Conservation (phyloP, 768 basidiomycete species). For the Boletus subparvulus region DNA sequence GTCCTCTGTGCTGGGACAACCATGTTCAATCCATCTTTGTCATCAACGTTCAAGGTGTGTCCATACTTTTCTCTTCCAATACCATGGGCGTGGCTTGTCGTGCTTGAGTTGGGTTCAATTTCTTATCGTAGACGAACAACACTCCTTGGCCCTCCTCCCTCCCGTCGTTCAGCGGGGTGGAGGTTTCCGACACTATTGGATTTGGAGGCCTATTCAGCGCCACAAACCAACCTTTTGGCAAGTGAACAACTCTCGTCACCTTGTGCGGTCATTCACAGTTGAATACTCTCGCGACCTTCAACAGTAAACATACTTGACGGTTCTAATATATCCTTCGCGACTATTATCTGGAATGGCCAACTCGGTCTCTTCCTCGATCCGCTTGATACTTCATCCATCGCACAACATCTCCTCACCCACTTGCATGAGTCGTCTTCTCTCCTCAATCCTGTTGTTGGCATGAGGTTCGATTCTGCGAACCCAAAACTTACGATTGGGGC, state of each 20-base stretch:
- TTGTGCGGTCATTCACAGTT: neutral
- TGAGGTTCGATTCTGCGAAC: slow-evolving; percentile 30
- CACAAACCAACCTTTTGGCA: slow-evolving; percentile 16
- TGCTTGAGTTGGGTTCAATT: neutral
- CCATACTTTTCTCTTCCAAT: neutral
- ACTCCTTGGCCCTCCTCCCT: slow-evolving; percentile 12
- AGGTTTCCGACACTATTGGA: slow-evolving; percentile 19
- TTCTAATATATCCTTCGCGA: slow-evolving; percentile 3
- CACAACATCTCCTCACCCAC: slow-evolving; percentile 17
- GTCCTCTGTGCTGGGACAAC: slow-evolving; percentile 25
- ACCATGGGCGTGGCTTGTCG: neutral
- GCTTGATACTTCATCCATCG: slow-evolving; percentile 10
- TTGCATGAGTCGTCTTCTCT: slow-evolving; percentile 22
- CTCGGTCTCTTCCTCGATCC: slow-evolving; percentile 29
- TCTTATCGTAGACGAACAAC: slow-evolving; percentile 15
- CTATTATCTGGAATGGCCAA: slow-evolving; percentile 19
- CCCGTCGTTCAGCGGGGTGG: slow-evolving; percentile 19
- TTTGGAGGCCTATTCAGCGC: slow-evolving; percentile 21
- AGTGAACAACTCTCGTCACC: neutral
- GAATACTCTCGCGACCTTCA: neutral
- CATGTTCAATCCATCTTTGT: slow-evolving; percentile 22
- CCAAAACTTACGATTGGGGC: slow-evolving; percentile 34
- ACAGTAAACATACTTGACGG: slow-evolving; percentile 27
- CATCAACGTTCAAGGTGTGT: slow-evolving; percentile 27
- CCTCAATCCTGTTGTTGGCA: slow-evolving; percentile 32